Conservation (phyloP, 2,329 filamentous ascomycete species). For the Xylogone sp. region DNA sequence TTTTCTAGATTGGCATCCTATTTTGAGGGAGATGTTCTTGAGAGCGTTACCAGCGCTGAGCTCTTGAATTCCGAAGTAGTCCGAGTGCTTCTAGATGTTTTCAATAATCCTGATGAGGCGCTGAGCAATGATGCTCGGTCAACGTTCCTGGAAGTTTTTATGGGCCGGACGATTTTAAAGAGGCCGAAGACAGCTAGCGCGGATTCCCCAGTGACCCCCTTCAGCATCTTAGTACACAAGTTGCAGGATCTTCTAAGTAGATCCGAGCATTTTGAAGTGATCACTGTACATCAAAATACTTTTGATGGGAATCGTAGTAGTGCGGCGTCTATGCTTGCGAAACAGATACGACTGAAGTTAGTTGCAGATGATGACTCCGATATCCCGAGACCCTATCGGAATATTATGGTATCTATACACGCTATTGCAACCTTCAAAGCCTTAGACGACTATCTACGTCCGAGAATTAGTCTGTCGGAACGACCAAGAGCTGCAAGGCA, state of each 20-base stretch:
- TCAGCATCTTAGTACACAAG: conserved; percentile 89
- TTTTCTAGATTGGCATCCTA: conserved; percentile 76
- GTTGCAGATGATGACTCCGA: conserved; percentile 87
- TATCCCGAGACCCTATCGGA: conserved; percentile 81
- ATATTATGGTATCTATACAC: conserved; percentile 98
- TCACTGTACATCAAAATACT: conserved; percentile 90
- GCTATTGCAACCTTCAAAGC: conserved; percentile 98
- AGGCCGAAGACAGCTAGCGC: conserved; percentile 57
- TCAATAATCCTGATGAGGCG: conserved; percentile 65
- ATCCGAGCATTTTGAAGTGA: conserved; percentile 95
- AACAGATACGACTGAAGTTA: conserved; percentile 86
- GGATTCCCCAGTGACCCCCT: conserved; percentile 74
- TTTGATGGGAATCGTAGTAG: conserved; percentile 88
- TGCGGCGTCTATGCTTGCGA: conserved; percentile 92
- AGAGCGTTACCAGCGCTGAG: conserved; percentile 94
- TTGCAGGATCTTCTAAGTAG: conserved; percentile 93
- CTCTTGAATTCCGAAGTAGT: conserved; percentile 88
- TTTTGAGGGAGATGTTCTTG: conserved; percentile 83
- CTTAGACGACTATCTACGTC: conserved; percentile 90
- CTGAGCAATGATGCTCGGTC: conserved; percentile 67
- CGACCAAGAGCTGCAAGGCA: conserved; percentile 60
- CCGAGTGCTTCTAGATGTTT: conserved; percentile 74
- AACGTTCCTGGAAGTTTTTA: conserved; percentile 88
- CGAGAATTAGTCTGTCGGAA: conserved; percentile 79
- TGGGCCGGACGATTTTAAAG: conserved; percentile 68